A percentile compares a stretch with the other conserved stretches of the same genome.
These are phyloP conservation scores for Pythium phragmitis DNA, from an alignment of 352 stramenopile species.

Conservation along the genomic window DNA sequence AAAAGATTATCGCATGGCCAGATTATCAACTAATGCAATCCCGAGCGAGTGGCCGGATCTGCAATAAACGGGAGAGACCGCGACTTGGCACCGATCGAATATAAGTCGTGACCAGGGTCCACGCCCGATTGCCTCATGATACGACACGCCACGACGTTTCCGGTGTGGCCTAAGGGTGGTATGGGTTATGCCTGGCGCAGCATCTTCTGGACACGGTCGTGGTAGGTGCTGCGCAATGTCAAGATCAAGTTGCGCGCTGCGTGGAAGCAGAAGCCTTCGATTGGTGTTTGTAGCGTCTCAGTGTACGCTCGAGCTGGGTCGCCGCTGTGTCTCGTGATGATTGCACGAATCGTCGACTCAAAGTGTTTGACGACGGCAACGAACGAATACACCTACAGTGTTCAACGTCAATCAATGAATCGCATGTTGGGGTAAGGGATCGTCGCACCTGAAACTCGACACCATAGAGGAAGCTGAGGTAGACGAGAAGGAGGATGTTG, in stretches of 20 bases:
- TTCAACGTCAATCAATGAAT: background rate
- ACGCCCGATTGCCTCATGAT: background rate
- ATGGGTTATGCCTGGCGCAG: conserved; percentile 13
- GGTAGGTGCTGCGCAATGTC: conserved; percentile 49
- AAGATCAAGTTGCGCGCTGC: conserved; percentile 41
- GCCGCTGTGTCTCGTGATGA: conserved; percentile 29
- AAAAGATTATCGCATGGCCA: too few species aligned
- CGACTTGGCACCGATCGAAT: background rate
- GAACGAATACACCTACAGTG: conserved; percentile 46
- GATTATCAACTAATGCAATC: too few species aligned
- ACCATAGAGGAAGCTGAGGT: conserved; percentile 57
- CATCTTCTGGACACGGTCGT: conserved; percentile 32
- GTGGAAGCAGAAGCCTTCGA: conserved; percentile 47
- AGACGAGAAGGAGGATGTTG: conserved; percentile 48
- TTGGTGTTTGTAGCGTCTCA: conserved; percentile 37
- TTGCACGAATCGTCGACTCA: conserved; percentile 35
- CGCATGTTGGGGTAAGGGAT: background rate
- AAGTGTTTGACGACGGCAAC: conserved; percentile 51
- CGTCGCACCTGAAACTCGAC: conserved; percentile 52
- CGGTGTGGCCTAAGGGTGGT: too few species aligned
- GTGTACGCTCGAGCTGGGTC: conserved; percentile 37
- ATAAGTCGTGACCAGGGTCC: background rate
- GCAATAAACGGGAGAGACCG: too few species aligned
- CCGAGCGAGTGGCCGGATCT: too few species aligned
- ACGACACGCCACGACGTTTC: background rate